These are phyloP conservation scores for Tolypocladium endophyticum DNA, from an alignment of 2,329 filamentous ascomycete species.

Conservation along the genomic window DNA sequence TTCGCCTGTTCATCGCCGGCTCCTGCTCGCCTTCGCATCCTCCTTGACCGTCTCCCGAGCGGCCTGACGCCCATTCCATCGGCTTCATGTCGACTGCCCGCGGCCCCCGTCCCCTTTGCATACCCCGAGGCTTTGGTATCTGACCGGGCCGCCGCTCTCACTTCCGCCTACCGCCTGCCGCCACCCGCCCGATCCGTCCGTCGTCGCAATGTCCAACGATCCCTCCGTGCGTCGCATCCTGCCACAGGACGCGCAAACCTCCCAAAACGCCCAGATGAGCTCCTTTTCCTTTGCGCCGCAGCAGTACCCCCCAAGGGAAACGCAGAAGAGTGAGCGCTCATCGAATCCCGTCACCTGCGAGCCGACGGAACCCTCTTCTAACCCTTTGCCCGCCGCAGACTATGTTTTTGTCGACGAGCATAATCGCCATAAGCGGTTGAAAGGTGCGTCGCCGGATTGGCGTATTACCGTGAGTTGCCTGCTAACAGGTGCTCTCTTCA, in stretches of 20 bases:
- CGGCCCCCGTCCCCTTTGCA: not conserved
- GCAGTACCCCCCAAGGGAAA: constrained; percentile 49
- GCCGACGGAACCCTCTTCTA: constrained; percentile 11
- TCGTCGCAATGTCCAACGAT: constrained; percentile 48
- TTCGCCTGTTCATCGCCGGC: not conserved
- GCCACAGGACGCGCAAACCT: constrained; percentile 42
- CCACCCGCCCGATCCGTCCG: not conserved
- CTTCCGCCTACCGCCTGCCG: not conserved
- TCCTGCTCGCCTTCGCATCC: not conserved
- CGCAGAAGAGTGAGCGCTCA: constrained; percentile 66
- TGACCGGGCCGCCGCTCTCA: not conserved
- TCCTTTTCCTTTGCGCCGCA: constrained; percentile 66
- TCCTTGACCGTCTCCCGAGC: not conserved
- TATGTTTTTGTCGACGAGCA: constrained; percentile 99
- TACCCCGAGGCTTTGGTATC: not conserved
- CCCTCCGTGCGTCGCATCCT: constrained; percentile 50
- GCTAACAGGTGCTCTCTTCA: constrained; percentile 22
- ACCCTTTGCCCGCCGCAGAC: constrained; percentile 43
- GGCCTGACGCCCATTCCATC: constrained; percentile 5
- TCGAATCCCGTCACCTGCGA: not conserved
- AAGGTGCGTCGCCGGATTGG: constrained; percentile 51
- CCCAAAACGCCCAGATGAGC: constrained; percentile 48
- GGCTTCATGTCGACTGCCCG: constrained; percentile 19
- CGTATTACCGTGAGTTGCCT: not conserved
- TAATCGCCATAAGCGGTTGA: constrained; percentile 92